These are phyloP conservation scores for Penicillium ucsense DNA, from an alignment of 495 filamentous ascomycete species.

Conservation along the genomic window DNA sequence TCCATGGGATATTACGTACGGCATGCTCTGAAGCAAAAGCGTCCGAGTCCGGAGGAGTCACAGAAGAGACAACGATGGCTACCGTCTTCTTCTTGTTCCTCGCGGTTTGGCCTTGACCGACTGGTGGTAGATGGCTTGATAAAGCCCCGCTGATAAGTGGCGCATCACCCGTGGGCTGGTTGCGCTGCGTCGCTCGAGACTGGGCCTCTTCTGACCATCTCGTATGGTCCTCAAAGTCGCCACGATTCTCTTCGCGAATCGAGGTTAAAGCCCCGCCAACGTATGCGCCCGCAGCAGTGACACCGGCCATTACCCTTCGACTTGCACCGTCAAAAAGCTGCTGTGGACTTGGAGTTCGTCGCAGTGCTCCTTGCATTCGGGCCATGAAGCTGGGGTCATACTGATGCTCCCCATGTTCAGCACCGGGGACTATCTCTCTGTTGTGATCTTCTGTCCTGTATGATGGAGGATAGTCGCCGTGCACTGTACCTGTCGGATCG, in stretches of 20 bases:
- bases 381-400: conserved; percentile 59
- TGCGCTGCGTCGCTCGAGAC: conserved; percentile 27
- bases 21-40: conserved; percentile 65
- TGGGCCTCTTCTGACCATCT: conserved; percentile 78
- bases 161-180: conserved; percentile 14
- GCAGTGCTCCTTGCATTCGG: conserved; percentile 72
- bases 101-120: conserved; percentile 13
- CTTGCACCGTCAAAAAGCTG: conserved; percentile 74
- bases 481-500: conserved; percentile 17
- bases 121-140: conserved; percentile 10
- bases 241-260: conserved; percentile 75
- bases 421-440: conserved; percentile 20
- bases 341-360: conserved; percentile 81
- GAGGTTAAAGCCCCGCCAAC: conserved; percentile 71
- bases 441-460: conserved; percentile 23
- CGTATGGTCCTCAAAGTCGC: conserved; percentile 70
- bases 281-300: conserved; percentile 74
- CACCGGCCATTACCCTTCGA: conserved; percentile 63
- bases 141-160: conserved; percentile 25
- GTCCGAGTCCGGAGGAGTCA: conserved; percentile 45
- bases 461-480: conserved; percentile 18
- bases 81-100: conserved; percentile 72
- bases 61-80: conserved; percentile 73
- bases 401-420: conserved; percentile 21
- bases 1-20: conserved; percentile 41